Evolutionary conservation across 1,139 yeast genomes (phyloP).

Genomic region (Blastobotrys niveus): DNA sequence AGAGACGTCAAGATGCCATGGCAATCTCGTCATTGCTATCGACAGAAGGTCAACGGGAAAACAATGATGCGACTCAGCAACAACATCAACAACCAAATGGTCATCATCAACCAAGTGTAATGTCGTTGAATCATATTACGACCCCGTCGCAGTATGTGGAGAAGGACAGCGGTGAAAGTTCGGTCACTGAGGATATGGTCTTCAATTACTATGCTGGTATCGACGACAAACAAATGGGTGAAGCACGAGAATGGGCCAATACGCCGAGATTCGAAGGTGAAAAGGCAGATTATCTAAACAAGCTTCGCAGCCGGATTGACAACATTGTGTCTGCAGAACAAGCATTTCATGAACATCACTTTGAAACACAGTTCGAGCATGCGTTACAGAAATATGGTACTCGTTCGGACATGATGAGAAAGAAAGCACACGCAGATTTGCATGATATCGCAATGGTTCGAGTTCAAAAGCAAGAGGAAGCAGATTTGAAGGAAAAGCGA

Average conservation of each 20-base stretch:
- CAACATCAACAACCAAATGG: conserved; percentile 2
- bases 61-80: no score
- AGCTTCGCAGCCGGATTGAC: conserved; percentile 19
- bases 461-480: conserved; percentile 23
- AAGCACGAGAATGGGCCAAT: conserved; percentile 19
- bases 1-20: conserved; percentile 27
- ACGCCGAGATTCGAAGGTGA: conserved; percentile 20
- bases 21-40: conserved; percentile 27
- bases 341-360: conserved; percentile 17
- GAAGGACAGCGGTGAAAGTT: background rate
- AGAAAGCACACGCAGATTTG: conserved; percentile 24
- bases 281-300: conserved; percentile 22
- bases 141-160: background rate
- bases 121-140: conserved; percentile 10
- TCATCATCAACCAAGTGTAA: conserved; percentile 13
- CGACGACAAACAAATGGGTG: conserved; percentile 16
- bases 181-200: conserved; percentile 14
- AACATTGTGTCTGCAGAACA: conserved; percentile 16
- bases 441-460: conserved; percentile 25
- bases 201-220: conserved; percentile 14
- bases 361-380: conserved; percentile 8
- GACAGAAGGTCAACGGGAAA: conserved; percentile 12
- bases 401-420: conserved; percentile 23
- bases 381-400: conserved; percentile 18
- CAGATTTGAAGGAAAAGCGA: conserved; percentile 21